These are phyloP conservation scores for Annulohypoxylon stygium DNA, from an alignment of 495 filamentous ascomycete genomes.

Conservation along the genomic window DNA sequence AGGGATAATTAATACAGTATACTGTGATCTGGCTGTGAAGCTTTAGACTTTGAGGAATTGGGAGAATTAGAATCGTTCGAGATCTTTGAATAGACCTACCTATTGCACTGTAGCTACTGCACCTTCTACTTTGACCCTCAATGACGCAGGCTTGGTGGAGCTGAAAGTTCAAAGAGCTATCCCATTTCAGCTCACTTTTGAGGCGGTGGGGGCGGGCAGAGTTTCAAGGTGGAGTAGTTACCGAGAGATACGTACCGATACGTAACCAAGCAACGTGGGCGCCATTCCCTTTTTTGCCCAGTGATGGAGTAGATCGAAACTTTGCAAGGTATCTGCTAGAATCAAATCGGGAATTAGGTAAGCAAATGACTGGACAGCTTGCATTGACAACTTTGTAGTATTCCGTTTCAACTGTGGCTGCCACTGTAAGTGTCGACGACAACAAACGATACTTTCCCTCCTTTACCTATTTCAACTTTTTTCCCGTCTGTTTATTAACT, in stretches of 20 bases:
- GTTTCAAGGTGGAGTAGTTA: slow-evolving; percentile 4
- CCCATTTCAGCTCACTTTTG: slow-evolving; percentile 28
- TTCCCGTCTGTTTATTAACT: not conserved
- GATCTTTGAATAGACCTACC: slow-evolving; percentile 19
- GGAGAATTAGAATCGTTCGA: slow-evolving; percentile 13
- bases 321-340: slow-evolving; percentile 16
- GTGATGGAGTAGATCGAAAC: not conserved
- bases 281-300: not conserved
- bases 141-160: slow-evolving; percentile 41
- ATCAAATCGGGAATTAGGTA: slow-evolving; percentile 18
- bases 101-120: slow-evolving; percentile 4
- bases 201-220: slow-evolving; percentile 30
- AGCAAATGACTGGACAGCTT: slow-evolving; percentile 41
- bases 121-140: slow-evolving; percentile 34
- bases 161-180: slow-evolving; percentile 27
- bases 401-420: not conserved
- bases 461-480: not conserved
- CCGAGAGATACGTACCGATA: slow-evolving; percentile 14
- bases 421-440: not conserved
- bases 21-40: not conserved
- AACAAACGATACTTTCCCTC: slow-evolving; percentile 20
- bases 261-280: slow-evolving; percentile 26
- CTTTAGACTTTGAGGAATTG: slow-evolving; percentile 21
- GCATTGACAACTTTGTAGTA: slow-evolving; percentile 26
- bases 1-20: not conserved